Percentiles rank a stretch among this genome's conserved stretches.
These are phyloP conservation scores for Vitis hybrid DNA, from an alignment of 177 flowering plant genomes.

Conservation along the genomic window DNA sequence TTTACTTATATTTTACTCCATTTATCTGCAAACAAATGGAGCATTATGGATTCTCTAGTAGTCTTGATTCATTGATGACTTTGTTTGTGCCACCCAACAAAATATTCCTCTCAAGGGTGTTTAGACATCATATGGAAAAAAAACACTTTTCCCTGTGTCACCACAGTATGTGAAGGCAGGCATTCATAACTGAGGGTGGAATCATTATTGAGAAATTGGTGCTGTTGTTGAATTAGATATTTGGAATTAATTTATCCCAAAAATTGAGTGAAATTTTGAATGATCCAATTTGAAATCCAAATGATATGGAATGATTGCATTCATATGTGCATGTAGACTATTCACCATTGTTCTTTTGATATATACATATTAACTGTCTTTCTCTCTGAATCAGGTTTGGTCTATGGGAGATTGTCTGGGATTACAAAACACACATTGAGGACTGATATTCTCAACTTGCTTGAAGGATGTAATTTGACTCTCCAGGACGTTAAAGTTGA, in stretches of 20 bases:
- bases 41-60: neutral
- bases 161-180: too few species aligned
- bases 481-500: conserved; percentile 42
- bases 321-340: too few species aligned
- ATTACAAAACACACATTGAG: conserved; percentile 31
- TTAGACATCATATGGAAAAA: neutral
- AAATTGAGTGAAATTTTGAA: too few species aligned
- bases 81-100: neutral
- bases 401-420: conserved; percentile 46
- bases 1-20: neutral
- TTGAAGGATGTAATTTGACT: conserved; percentile 39
- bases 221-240: too few species aligned
- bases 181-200: too few species aligned
- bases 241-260: too few species aligned
- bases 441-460: conserved; percentile 35
- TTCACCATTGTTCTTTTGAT: too few species aligned
- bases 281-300: too few species aligned
- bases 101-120: neutral
- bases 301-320: too few species aligned
- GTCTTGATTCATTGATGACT: neutral
- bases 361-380: neutral
- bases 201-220: too few species aligned
- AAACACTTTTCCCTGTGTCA: too few species aligned
- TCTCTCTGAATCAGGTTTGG: conserved; percentile 19
- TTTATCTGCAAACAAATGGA: neutral